Evolutionary conservation across 1,284 basidiomycete species (phyloP), one percentile per base, ranked within the genome.

Genomic region (Puccinia brachypodii): DNA sequence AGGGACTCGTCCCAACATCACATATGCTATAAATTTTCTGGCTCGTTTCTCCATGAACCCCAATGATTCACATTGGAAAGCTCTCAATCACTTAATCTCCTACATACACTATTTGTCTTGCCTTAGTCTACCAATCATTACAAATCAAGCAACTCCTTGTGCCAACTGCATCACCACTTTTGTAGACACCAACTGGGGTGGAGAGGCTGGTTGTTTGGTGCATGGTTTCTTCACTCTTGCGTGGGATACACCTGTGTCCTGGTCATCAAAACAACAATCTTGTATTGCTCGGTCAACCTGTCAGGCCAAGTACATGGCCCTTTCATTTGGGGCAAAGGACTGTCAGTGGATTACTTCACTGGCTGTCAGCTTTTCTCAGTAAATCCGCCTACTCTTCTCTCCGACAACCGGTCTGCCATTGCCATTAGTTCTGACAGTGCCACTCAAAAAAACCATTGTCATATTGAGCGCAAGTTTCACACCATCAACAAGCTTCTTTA

Each of bases 281-380:
- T 75, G 73, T 40, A n/a, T 75, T n/a, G 73, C 73, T 7, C 11
- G 19, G 9, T 75, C 53, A 7, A 75, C 56, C 0, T 75, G 47
- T 60, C 73, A 75, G 19, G 50, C 47, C 22, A 36, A 60, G 40
- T 75, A 75, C 14, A 75, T 75, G 68, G 68, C 68, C 25, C 25
- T 71, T 2, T 42, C 68, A 4, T 71, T 71, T 33, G 68, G 38
- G 42, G 36, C 68, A 19, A 71, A 71, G 19, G 68, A 71, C 31
- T 13, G 25, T 19, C 28, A 40, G n/a, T 71, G 68, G 68, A 42
- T 71, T 28, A n/a, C 11, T n/a, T 4, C 44, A 3, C 28, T 2
- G 14, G n/a, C 8, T 3, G 19, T 3, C 3, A 31, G 6, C 40
- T 71, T 9, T 47, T 71, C 4, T 6, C 22, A 1, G 8, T 42